Evolutionary conservation across 345 rosid genomes (phyloP).

Genomic region (Populus simonii): DNA sequence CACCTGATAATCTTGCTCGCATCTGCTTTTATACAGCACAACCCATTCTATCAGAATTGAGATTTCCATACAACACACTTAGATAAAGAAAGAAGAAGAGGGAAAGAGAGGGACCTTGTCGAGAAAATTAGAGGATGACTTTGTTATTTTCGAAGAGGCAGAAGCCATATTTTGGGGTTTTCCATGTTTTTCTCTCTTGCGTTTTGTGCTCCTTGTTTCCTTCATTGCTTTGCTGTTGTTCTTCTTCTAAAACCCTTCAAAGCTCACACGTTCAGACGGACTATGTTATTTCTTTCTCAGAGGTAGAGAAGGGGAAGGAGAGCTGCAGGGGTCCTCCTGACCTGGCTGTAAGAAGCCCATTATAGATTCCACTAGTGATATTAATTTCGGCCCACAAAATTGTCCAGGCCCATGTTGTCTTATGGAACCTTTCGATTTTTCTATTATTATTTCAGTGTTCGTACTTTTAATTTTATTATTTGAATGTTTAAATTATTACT

Average conservation of each 20-base stretch:
- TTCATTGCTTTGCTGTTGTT: constrained; percentile 28
- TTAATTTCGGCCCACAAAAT: too few relatives aligned
- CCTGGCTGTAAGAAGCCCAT: too few relatives aligned
- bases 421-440: too few relatives aligned
- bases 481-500: too few relatives aligned
- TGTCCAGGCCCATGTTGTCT: too few relatives aligned
- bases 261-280: not conserved
- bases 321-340: too few relatives aligned
- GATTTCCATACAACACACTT: not conserved
- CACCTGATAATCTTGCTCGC: constrained; percentile 72
- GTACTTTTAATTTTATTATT: too few relatives aligned
- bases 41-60: constrained; percentile 1
- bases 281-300: too few relatives aligned
- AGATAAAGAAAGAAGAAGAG: not conserved
- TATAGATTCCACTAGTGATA: too few relatives aligned
- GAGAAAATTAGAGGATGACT: constrained; percentile 25
- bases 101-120: constrained; percentile 21
- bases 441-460: too few relatives aligned
- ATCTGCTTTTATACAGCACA: constrained; percentile 43
- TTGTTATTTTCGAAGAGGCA: constrained; percentile 15
- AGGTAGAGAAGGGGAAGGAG: too few relatives aligned
- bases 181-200: constrained; percentile 42
- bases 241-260: constrained; percentile 1
- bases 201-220: constrained; percentile 43
- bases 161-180: constrained; percentile 12